A percentile compares a stretch with the other conserved stretches of the same genome.
Evolutionary conservation across 169 alveolate genomes (phyloP).

Genomic region (Plasmodium falciparum): DNA sequence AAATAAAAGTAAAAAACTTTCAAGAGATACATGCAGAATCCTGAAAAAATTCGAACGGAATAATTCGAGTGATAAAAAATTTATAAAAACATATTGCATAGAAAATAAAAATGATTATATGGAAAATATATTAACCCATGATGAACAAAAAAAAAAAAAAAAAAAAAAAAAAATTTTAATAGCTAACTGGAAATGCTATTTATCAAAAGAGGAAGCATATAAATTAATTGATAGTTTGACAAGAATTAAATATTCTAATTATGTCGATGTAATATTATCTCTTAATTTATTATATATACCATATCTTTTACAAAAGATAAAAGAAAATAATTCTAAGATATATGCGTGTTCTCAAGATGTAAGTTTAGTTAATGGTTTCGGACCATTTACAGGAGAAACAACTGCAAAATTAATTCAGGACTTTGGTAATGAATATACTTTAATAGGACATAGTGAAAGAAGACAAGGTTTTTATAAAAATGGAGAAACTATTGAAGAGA

Average conservation of each 20-base stretch:
- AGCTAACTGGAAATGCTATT: slow-evolving; percentile 73
- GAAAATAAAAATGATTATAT: neutral
- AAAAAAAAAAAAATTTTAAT: slow-evolving; percentile 41
- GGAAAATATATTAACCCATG: neutral
- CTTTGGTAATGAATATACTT: slow-evolving; percentile 23
- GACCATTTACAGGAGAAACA: slow-evolving; percentile 86
- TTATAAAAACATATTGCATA: slow-evolving; percentile 2
- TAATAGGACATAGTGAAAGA: slow-evolving; percentile 76
- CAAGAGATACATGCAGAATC: neutral
- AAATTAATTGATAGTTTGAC: slow-evolving; percentile 39
- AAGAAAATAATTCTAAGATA: slow-evolving; percentile 59
- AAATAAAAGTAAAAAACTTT: neutral
- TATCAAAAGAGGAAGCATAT: slow-evolving; percentile 62
- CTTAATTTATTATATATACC: slow-evolving; percentile 66
- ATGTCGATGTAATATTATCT: slow-evolving; percentile 43
- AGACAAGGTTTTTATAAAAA: slow-evolving; percentile 27
- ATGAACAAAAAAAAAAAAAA: neutral
- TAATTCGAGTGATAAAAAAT: neutral
- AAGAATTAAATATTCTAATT: slow-evolving; percentile 42
- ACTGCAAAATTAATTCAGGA: slow-evolving; percentile 82
- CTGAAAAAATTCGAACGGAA: neutral
- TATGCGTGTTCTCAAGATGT: slow-evolving; percentile 68
- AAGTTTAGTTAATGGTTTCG: slow-evolving; percentile 76
- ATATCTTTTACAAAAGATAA: slow-evolving; percentile 42
- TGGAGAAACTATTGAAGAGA: slow-evolving; percentile 55